Percentiles rank a stretch among this genome's conserved stretches.
Evolutionary conservation across 352 stramenopile species (phyloP).

Genomic region (Globisporangium mamillatum): DNA sequence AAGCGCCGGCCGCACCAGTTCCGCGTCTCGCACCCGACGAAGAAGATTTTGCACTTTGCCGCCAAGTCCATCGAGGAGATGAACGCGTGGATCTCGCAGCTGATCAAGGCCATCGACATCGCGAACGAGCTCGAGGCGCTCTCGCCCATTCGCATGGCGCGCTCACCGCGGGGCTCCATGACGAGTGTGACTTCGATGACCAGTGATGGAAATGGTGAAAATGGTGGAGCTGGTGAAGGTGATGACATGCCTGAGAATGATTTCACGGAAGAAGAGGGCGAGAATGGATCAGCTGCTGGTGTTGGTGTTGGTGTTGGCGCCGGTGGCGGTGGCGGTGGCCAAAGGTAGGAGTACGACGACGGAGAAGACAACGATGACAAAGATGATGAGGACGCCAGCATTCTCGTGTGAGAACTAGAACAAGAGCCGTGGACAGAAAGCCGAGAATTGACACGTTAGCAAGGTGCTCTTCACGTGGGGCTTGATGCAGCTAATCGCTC

Average conservation of each 20-base stretch:
- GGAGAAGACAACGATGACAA: background rate
- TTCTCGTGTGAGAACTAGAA: background rate
- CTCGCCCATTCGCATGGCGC: slow-evolving; percentile 4
- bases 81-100: slow-evolving; percentile 58
- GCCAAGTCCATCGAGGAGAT: slow-evolving; percentile 61
- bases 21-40: slow-evolving; percentile 46
- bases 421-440: background rate
- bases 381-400: background rate
- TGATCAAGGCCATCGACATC: slow-evolving; percentile 63
- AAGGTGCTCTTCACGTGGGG: background rate
- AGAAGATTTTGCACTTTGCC: slow-evolving; percentile 59
- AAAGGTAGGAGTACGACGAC: background rate
- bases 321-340: too few relatives aligned
- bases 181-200: background rate
- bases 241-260: slow-evolving; percentile 12
- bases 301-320: too few relatives aligned
- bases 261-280: slow-evolving; percentile 10
- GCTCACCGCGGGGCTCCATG: slow-evolving; percentile 2
- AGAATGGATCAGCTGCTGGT: background rate
- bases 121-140: slow-evolving; percentile 48
- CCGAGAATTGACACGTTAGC: background rate
- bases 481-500: too few relatives aligned
- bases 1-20: slow-evolving; percentile 69
- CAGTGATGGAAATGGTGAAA: background rate
- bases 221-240: background rate